Percentiles rank a stretch among this genome's conserved stretches.
Conservation (phyloP, 805 yeast genomes). For the Kuraishia floccosa region DNA sequence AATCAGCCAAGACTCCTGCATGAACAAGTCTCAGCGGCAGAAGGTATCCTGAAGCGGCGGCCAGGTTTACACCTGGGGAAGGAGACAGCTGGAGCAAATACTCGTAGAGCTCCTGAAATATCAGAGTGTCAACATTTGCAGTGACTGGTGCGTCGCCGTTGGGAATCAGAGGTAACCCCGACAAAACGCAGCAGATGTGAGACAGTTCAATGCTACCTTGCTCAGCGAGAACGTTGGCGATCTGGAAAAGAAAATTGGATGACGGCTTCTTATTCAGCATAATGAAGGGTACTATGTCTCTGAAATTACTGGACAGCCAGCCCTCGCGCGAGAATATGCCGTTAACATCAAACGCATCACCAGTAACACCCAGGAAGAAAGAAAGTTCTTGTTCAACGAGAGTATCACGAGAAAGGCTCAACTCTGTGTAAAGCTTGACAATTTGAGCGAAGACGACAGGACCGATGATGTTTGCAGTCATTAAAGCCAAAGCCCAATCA, state of each 20-base stretch:
- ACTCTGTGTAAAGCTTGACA: slow-evolving; percentile 24
- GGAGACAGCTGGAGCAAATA: slow-evolving; percentile 24
- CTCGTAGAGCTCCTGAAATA: slow-evolving; percentile 66
- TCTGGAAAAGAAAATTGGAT: slow-evolving; percentile 9
- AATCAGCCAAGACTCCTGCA: slow-evolving; percentile 60
- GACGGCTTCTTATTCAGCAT: slow-evolving; percentile 14
- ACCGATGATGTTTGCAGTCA: slow-evolving; percentile 58
- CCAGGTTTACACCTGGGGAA: slow-evolving; percentile 20
- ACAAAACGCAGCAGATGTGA: slow-evolving; percentile 22
- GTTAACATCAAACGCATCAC: slow-evolving; percentile 3
- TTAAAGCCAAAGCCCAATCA: slow-evolving; percentile 70
- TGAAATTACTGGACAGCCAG: slow-evolving; percentile 18
- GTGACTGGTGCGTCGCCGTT: slow-evolving; percentile 5
- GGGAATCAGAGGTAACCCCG: slow-evolving; percentile 17
- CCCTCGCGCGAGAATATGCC: slow-evolving; percentile 5
- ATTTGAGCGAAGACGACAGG: slow-evolving; percentile 32
- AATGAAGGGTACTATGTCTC: slow-evolving; percentile 17
- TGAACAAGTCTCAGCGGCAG: slow-evolving; percentile 52
- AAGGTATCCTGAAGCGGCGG: slow-evolving; percentile 32
- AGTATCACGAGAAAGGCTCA: slow-evolving; percentile 9
- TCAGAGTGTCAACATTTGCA: slow-evolving; percentile 27
- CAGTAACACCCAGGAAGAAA: slow-evolving; percentile 15
- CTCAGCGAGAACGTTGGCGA: slow-evolving; percentile 23
- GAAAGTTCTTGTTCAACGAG: slow-evolving; percentile 14
- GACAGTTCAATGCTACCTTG: slow-evolving; percentile 27